These are phyloP conservation scores for Myrica gale DNA, from an alignment of 306 rosid genomes.

Conservation along the genomic window DNA sequence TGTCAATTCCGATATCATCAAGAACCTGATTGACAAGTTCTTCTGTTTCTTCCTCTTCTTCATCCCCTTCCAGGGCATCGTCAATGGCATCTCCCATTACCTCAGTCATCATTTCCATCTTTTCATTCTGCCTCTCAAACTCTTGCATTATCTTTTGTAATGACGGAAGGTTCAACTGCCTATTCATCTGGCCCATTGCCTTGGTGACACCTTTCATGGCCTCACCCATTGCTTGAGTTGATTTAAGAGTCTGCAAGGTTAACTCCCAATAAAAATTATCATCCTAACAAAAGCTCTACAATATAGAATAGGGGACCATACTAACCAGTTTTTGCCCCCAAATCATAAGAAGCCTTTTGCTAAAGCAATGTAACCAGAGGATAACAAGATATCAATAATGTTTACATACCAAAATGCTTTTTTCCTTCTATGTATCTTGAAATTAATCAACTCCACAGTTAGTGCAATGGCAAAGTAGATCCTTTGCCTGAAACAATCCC, in stretches of 20 bases:
- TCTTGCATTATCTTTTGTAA: conserved; percentile 70
- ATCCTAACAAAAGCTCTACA: neutral
- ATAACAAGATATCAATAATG: neutral
- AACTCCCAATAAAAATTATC: neutral
- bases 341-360: too few species aligned
- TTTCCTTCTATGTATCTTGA: neutral
- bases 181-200: conserved; percentile 69
- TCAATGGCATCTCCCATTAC: conserved; percentile 73
- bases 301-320: neutral
- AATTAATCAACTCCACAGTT: neutral
- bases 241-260: conserved; percentile 53
- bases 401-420: neutral
- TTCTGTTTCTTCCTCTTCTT: conserved; percentile 67
- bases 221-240: conserved; percentile 79
- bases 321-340: too few species aligned
- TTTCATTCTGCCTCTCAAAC: conserved; percentile 68
- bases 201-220: conserved; percentile 78
- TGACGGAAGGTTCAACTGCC: conserved; percentile 70
- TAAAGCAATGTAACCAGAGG: too few species aligned
- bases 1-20: conserved; percentile 60
- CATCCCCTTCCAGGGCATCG: conserved; percentile 70
- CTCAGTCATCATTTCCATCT: conserved; percentile 58
- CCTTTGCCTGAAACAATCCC: neutral
- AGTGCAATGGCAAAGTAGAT: neutral
- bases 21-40: conserved; percentile 68